Evolutionary conservation across 257 asterid species (phyloP).

Genomic region (Cinchona pubescens): DNA sequence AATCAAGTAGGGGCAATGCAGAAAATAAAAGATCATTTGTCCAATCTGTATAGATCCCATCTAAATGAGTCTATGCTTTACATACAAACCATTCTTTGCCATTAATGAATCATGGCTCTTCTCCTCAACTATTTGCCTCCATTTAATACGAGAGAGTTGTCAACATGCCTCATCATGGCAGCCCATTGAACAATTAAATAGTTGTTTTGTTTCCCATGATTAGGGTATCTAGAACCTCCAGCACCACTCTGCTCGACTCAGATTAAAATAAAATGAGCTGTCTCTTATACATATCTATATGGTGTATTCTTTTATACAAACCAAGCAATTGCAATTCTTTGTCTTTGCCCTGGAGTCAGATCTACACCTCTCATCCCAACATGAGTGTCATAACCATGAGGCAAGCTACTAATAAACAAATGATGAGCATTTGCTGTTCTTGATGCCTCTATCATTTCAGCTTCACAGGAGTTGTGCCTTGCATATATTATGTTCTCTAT

Average conservation of each 20-base stretch:
- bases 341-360: too few relatives aligned
- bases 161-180: too few relatives aligned
- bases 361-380: constrained; percentile 99
- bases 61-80: too few relatives aligned
- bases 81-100: too few relatives aligned
- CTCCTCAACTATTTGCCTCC: too few relatives aligned
- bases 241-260: constrained; percentile 91
- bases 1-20: constrained; percentile 3
- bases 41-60: too few relatives aligned
- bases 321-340: too few relatives aligned
- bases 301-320: constrained; percentile 88
- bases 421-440: constrained; percentile 99
- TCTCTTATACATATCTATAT: too few relatives aligned
- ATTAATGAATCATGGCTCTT: too few relatives aligned
- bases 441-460: constrained; percentile 99
- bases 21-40: not conserved
- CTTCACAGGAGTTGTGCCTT: constrained; percentile 98
- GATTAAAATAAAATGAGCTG: constrained; percentile 95
- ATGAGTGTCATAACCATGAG: constrained; percentile 97
- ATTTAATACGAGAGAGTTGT: too few relatives aligned
- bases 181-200: too few relatives aligned
- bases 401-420: constrained; percentile 96
- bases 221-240: constrained; percentile 94
- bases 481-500: too few relatives aligned
- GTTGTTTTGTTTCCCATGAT: constrained; percentile 97